These are phyloP conservation scores for Botrytis fragariae DNA, from an alignment of 2,329 filamentous ascomycete genomes.

Conservation along the genomic window DNA sequence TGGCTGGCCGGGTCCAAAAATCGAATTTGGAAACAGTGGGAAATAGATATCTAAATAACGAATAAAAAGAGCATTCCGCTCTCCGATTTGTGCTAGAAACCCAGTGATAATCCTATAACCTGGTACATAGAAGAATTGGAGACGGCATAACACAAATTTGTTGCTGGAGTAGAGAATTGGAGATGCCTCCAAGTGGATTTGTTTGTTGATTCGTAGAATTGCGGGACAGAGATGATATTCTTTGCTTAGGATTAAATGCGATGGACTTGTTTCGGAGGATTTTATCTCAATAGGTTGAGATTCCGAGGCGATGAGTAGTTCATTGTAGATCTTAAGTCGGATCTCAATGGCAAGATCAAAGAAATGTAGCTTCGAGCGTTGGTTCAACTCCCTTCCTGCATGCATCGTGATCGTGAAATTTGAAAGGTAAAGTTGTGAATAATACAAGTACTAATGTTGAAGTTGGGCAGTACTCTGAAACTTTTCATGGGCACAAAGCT, in stretches of 20 bases:
- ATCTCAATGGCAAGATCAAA: not conserved
- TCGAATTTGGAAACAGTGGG: not conserved
- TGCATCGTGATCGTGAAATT: not conserved
- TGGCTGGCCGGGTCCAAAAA: not conserved
- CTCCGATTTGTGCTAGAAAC: not conserved
- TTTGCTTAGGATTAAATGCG: not conserved
- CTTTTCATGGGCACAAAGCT: not conserved
- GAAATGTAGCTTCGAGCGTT: not conserved
- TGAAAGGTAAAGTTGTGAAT: not conserved
- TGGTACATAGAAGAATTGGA: not conserved
- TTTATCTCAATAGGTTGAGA: not conserved
- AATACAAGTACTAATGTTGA: not conserved
- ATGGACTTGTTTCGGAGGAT: not conserved
- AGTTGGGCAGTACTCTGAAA: not conserved
- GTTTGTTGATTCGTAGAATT: not conserved
- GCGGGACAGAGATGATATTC: not conserved
- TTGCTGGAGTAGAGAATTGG: not conserved
- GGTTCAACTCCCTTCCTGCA: not conserved
- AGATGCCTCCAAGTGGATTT: not conserved
- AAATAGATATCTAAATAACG: not conserved
- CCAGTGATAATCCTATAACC: no score
- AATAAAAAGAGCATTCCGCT: not conserved
- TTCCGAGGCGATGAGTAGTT: not conserved
- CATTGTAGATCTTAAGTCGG: not conserved
- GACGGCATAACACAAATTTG: not conserved